Evolutionary conservation across 208 protist species (phyloP).

Genomic region (Acanthamoeba healyi): DNA sequence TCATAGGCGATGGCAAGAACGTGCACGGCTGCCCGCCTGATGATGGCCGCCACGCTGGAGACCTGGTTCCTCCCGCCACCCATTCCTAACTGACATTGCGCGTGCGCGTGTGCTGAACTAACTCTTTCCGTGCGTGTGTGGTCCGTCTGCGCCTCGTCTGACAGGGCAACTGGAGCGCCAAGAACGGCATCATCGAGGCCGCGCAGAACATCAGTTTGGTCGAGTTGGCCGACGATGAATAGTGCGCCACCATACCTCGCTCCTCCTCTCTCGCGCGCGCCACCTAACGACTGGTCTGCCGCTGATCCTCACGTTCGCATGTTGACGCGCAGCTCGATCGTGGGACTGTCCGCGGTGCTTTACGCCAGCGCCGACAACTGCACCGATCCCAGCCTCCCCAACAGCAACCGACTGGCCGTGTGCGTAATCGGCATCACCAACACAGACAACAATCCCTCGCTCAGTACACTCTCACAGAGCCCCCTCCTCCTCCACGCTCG

Average conservation of each 20-base stretch:
- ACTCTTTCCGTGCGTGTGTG: no score
- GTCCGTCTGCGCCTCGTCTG: no score
- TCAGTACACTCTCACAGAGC: no score
- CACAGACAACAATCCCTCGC: background rate
- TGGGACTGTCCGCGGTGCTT: background rate
- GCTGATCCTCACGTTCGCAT: no score
- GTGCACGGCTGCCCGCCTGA: background rate
- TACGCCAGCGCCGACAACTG: background rate
- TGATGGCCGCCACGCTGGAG: background rate
- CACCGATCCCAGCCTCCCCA: background rate
- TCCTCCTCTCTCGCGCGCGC: no score
- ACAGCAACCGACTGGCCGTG: background rate
- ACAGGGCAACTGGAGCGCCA: background rate
- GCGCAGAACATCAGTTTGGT: background rate
- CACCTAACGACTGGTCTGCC: background rate
- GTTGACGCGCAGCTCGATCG: background rate
- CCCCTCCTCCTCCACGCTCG: background rate
- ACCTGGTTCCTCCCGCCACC: background rate
- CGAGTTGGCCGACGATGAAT: background rate
- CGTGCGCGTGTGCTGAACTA: no score
- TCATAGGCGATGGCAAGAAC: background rate
- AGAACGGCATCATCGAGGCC: background rate
- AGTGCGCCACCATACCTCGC: background rate
- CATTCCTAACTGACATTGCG: background rate
- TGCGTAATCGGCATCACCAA: conserved; percentile 33